phyloP scores from a whole-genome alignment of 164 flowering plant genomes.

The Magnolia sinica region DNA sequence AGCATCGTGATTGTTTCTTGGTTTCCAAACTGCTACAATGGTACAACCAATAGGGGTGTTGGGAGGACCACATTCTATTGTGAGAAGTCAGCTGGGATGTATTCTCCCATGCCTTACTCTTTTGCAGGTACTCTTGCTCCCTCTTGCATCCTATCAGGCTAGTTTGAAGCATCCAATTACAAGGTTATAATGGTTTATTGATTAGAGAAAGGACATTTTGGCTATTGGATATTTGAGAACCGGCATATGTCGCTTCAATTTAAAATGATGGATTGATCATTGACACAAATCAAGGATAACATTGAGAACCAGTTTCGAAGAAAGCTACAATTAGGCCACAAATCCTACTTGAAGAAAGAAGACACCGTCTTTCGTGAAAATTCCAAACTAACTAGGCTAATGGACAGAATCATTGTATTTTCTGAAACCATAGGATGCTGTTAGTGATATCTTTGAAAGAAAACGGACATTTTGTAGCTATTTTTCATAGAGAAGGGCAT shows the following conservation, averaged over 20 bases:
- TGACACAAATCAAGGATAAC: background rate
- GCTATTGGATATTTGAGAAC: background rate
- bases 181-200: no score
- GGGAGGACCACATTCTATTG: conserved; percentile 82
- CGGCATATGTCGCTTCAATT: background rate
- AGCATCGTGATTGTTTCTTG: conserved; percentile 70
- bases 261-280: background rate
- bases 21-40: conserved; percentile 57
- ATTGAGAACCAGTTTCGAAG: background rate
- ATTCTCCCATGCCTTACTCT: conserved; percentile 85
- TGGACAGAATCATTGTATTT: no score
- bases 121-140: conserved; percentile 55
- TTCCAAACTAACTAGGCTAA: no score
- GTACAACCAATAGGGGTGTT: conserved; percentile 79
- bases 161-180: background rate
- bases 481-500: no score
- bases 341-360: no score
- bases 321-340: background rate
- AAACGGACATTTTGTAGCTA: no score
- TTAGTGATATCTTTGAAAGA: no score
- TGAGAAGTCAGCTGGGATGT: conserved; percentile 91
- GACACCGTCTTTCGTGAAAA: no score
- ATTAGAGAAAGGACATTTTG: background rate
- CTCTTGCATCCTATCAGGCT: background rate
- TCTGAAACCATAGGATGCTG: no score